Percentiles rank a stretch among this genome's conserved stretches.
phyloP scores from a whole-genome alignment of 2,329 filamentous ascomycete genomes.

The Curvularia verruculosa region DNA sequence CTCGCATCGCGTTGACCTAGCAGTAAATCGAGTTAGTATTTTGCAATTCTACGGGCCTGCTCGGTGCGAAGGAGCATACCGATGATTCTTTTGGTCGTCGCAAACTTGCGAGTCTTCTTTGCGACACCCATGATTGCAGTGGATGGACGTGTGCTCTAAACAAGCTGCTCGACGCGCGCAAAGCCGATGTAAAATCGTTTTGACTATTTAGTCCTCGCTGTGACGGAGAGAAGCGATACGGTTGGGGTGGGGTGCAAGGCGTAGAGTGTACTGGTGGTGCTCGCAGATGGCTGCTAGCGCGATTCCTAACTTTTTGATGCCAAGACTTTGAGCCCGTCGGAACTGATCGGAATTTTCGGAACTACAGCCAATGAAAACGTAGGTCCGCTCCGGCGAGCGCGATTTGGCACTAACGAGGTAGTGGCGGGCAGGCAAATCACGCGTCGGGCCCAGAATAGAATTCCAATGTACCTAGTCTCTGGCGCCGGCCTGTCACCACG shows the following conservation, averaged over 20 bases:
- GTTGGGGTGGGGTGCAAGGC: background rate
- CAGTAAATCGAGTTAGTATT: slow-evolving; percentile 6
- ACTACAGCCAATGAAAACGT: background rate
- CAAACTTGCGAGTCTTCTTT: slow-evolving; percentile 94
- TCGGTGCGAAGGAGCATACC: slow-evolving; percentile 49
- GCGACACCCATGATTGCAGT: slow-evolving; percentile 74
- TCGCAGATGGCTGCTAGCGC: slow-evolving; percentile 12
- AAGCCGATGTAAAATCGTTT: background rate
- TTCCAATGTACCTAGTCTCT: slow-evolving; percentile 8
- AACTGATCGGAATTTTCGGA: background rate
- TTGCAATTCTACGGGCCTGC: background rate
- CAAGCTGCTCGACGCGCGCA: too few relatives aligned
- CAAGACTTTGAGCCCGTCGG: slow-evolving; percentile 5
- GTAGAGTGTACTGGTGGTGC: background rate
- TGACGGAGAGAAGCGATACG: background rate
- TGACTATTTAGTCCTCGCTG: background rate
- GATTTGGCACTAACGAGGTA: slow-evolving; percentile 4
- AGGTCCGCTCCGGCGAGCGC: background rate
- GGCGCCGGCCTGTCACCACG: slow-evolving; percentile 6
- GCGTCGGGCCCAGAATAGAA: slow-evolving; percentile 18
- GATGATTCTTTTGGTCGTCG: slow-evolving; percentile 79
- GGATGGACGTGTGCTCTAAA: background rate
- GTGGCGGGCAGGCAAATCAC: background rate
- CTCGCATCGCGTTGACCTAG: slow-evolving; percentile 72
- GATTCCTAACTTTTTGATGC: slow-evolving; percentile 15